Conservation (phyloP, 2,329 filamentous ascomycete genomes). For the Talaromyces sp. region DNA sequence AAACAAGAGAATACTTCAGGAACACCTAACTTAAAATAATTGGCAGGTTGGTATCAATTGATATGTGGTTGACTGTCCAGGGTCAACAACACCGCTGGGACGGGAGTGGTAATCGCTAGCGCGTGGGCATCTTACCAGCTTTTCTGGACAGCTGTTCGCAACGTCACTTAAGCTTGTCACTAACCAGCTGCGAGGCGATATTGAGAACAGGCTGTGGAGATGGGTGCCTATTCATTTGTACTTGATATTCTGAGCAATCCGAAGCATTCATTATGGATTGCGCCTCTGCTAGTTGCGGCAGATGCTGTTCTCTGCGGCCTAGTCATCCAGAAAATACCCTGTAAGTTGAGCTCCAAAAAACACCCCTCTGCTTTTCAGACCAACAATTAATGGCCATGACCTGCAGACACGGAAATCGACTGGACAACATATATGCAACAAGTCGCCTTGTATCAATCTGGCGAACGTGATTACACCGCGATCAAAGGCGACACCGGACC, state of each 20-base stretch:
- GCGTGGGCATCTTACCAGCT: neutral
- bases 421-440: slow-evolving; percentile 98
- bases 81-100: too few relatives aligned
- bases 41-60: neutral
- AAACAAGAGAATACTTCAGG: neutral
- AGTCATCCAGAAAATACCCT: slow-evolving; percentile 77
- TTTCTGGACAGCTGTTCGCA: neutral
- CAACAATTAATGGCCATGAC: neutral
- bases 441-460: slow-evolving; percentile 69
- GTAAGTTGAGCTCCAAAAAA: slow-evolving; percentile 51
- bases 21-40: neutral
- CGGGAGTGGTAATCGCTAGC: neutral
- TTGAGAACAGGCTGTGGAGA: slow-evolving; percentile 13
- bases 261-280: slow-evolving; percentile 58
- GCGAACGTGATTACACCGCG: slow-evolving; percentile 81
- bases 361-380: neutral
- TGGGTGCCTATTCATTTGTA: slow-evolving; percentile 30
- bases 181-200: neutral
- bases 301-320: slow-evolving; percentile 69
- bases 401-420: slow-evolving; percentile 89
- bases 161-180: neutral
- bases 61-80: neutral
- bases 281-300: slow-evolving; percentile 61
- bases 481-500: slow-evolving; percentile 88
- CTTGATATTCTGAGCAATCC: slow-evolving; percentile 49